Conservation (phyloP, 495 filamentous ascomycete genomes). For the Usnea hakonensis region DNA sequence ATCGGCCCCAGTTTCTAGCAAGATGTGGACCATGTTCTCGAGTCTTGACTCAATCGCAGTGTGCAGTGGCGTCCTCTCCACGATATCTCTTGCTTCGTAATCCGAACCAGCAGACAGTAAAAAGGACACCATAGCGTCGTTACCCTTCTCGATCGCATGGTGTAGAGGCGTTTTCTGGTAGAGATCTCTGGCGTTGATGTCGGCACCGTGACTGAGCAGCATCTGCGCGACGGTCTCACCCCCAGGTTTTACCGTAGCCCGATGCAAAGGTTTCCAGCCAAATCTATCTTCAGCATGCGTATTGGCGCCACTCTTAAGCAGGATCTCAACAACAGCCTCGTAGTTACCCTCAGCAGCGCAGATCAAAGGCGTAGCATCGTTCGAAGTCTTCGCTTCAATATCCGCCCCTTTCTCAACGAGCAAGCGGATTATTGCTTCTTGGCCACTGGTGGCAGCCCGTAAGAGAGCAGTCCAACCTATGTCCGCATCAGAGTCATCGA, state of each 20-base stretch:
- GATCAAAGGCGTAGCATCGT: constrained; percentile 16
- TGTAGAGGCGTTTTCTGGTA: constrained; percentile 20
- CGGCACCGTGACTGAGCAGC: constrained; percentile 12
- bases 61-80: constrained; percentile 21
- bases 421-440: constrained; percentile 15
- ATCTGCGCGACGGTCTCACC: constrained; percentile 5
- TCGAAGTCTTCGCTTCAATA: constrained; percentile 21
- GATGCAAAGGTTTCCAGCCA: constrained; percentile 23
- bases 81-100: constrained; percentile 18
- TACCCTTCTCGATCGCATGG: constrained; percentile 21
- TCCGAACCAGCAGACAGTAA: constrained; percentile 16
- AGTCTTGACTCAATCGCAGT: constrained; percentile 20
- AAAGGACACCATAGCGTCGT: constrained; percentile 15
- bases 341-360: constrained; percentile 16
- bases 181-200: constrained; percentile 14
- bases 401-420: constrained; percentile 18
- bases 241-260: constrained; percentile 3
- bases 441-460: constrained; percentile 18
- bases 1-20: constrained; percentile 21
- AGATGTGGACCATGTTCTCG: constrained; percentile 19
- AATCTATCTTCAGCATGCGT: constrained; percentile 17
- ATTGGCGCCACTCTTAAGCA: constrained; percentile 18
- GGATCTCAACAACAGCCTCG: constrained; percentile 15
- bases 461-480: constrained; percentile 21
- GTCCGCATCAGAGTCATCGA: neutral